Base-by-base conservation (phyloP, 768 basidiomycete genomes). In the Tricholoma furcatifolium region DNA sequence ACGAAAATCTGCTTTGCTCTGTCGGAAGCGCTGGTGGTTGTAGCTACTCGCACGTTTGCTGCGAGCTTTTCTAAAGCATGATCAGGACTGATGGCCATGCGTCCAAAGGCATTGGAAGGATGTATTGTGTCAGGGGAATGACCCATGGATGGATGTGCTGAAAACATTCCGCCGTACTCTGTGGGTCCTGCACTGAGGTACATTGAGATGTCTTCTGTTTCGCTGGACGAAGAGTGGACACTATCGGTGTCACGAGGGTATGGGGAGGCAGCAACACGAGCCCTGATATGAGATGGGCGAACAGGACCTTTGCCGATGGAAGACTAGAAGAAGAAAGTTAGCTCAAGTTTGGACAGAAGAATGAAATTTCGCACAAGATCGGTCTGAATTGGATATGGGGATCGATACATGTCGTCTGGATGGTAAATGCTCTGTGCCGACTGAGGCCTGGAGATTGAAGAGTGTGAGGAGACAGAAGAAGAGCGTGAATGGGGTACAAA, bases 1-100 rank as follows among this genome's bases (percentile, higher is more conserved):
- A 93, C 91, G 63, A 94, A 94, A 62, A 93, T 92, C 70, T 93
- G 90, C 63, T 93, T 93, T 47, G 92, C 91, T 63, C 92, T 74
- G 68, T 94, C 92, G 10, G 91, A 93, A 46, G 92, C 91, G 63
- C 88, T 92, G 35, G 91, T 93, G 7, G 91, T 94, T 2, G 91
- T 93, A 11, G 92, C 92, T 40, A 87, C 87, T 46, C 91, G 84
- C 32, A 93, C 90, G 61, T 91, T 92, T 39, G 85, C 87, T 3
- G 92, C 91, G 51, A 93, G 76, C 72, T 92, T 91, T 72, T 93
- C 91, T 50, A 93, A 77, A 6, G 81, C 82, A 58, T 89, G 86
- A 72, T 92, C 91, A 41, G 84, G 78, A 58, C 77, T 82, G 67
- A 93, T 69, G 17, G 84, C 78, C 86, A 91, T 87, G 56, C 89